phyloP scores from a whole-genome alignment of 441 rosid species.

The Arabidopsis hybrid region DNA sequence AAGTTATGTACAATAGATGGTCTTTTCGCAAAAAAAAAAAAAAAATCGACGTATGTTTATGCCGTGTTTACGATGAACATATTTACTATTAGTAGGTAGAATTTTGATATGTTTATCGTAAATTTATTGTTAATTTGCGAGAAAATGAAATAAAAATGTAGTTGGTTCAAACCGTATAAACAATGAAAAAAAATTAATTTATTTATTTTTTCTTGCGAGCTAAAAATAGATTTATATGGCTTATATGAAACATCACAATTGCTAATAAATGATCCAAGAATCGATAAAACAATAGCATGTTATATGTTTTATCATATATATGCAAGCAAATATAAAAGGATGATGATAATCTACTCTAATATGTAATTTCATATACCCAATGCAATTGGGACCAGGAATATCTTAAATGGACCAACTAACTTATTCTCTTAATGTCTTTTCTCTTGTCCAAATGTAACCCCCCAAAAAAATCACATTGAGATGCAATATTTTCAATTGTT shows the following conservation, averaged over 20 bases:
- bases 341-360: constrained; percentile 36
- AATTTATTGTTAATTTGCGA: no score
- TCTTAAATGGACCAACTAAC: constrained; percentile 40
- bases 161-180: neutral
- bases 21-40: no score
- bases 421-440: constrained; percentile 30
- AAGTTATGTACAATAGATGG: neutral
- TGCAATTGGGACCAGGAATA: constrained; percentile 41
- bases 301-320: constrained; percentile 35
- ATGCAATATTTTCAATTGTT: neutral
- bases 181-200: neutral
- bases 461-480: neutral
- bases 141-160: neutral
- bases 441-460: constrained; percentile 17
- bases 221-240: constrained; percentile 2
- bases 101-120: no score
- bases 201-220: neutral
- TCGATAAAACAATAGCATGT: constrained; percentile 29
- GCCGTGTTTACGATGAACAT: no score
- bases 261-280: constrained; percentile 36
- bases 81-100: no score
- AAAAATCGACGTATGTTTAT: no score
- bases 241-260: constrained; percentile 20
- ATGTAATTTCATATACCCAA: constrained; percentile 20
- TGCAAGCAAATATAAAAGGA: constrained; percentile 24